A percentile compares a stretch with the other conserved stretches of the same genome.
Conservation (phyloP, 805 yeast genomes). For the Starmera amethionina region DNA sequence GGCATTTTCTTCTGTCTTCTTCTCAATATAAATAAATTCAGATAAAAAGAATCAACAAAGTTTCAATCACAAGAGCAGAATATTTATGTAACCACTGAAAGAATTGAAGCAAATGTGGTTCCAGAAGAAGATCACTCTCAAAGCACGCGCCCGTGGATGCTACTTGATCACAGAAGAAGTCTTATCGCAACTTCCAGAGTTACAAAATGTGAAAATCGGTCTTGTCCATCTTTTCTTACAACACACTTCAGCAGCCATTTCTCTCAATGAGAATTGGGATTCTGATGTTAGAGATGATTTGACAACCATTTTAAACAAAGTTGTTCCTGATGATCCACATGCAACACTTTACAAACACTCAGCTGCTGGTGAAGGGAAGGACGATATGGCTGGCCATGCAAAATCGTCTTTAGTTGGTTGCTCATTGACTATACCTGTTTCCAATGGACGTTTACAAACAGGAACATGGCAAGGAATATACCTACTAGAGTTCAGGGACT, state of each 20-base stretch:
- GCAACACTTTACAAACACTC: conserved; percentile 16
- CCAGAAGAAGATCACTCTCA: conserved; percentile 44
- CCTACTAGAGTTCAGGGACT: conserved; percentile 61
- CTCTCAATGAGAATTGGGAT: conserved; percentile 74
- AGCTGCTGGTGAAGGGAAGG: conserved; percentile 62
- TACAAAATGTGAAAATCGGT: conserved; percentile 53
- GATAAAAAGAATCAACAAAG: too few species aligned
- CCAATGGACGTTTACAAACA: conserved; percentile 53
- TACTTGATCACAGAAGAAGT: conserved; percentile 68
- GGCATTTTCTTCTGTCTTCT: conserved; percentile 6
- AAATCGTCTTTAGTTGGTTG: conserved; percentile 57
- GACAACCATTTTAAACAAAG: conserved; percentile 49
- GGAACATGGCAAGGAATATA: conserved; percentile 89
- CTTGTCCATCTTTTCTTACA: conserved; percentile 57
- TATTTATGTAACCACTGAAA: too few species aligned
- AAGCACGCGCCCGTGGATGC: conserved; percentile 55
- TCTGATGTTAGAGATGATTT: conserved; percentile 67
- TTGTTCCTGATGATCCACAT: conserved; percentile 53
- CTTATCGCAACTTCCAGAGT: conserved; percentile 42
- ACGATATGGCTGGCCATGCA: conserved; percentile 80
- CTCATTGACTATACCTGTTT: conserved; percentile 55
- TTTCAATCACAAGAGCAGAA: too few species aligned
- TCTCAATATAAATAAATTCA: not conserved
- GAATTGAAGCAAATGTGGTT: conserved; percentile 33
- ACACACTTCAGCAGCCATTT: conserved; percentile 73